Base-by-base conservation (phyloP, 345 rosid species). In the Eucalyptus pauciflora region DNA sequence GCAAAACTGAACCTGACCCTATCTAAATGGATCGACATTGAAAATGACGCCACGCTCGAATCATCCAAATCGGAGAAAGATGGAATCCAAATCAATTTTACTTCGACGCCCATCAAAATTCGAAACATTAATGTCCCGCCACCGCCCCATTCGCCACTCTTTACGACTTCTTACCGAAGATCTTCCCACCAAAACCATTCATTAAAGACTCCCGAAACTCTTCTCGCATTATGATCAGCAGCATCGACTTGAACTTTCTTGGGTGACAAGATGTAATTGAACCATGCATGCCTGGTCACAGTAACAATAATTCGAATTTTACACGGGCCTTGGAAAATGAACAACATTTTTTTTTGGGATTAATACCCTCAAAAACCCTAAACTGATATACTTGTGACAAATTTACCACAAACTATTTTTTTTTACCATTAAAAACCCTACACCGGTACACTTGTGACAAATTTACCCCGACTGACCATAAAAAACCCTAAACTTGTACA, bases 181-280 rank as follows among this genome's bases (percentile, higher is more conserved):
- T n/a, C n/a, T n/a, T n/a, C n/a, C n/a, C n/a, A n/a, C n/a, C n/a
- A n/a, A n/a, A n/a, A n/a, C n/a, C n/a, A n/a, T n/a, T n/a, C n/a
- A n/a, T n/a, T n/a, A n/a, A n/a, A n/a, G n/a, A n/a, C n/a, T n/a
- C 80, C 25, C 7, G 6, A 69, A 33, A 3, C 45, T 18, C 25
- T 18, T 71, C 22, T 18, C 4, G 0, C 25, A 3, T 71, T 33
- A 3, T 10, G 37, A 37, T 37, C 24, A 20, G 1, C 3, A 0
- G 5, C 83, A 76, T 76, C 46, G 8, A 37, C 81, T 33, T 33
- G 45, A 69, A 13, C 24, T 69, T 69, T 69, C 13, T 31, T 33
- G 24, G 45, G 13, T 33, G 24, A 33, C 25, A 71, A 33, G 13
- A 5, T 71, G 13, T 10, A 37, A 71, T 13, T 24, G 13, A 37